These are phyloP conservation scores for Yarrowia sp. DNA, from an alignment of 805 yeast species.

Conservation along the genomic window DNA sequence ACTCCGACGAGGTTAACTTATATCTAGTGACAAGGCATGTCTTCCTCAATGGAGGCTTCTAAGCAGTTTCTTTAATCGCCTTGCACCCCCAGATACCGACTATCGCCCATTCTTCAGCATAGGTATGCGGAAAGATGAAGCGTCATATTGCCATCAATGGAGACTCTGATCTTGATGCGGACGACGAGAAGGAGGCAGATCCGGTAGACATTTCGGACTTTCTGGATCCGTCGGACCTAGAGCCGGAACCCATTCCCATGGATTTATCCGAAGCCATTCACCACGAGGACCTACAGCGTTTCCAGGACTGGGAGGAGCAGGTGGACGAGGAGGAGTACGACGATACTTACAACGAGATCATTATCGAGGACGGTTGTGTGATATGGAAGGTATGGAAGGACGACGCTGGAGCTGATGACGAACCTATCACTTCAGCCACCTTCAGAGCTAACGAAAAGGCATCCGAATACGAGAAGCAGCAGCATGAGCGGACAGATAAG, in stretches of 20 bases:
- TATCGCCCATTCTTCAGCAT: not conserved
- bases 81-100: not conserved
- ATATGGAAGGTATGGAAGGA: conserved; percentile 27
- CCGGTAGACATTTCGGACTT: conserved; percentile 22
- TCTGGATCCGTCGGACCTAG: conserved; percentile 23
- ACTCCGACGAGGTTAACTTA: conserved; percentile 23
- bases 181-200: conserved; percentile 21
- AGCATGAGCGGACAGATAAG: conserved; percentile 20
- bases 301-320: conserved; percentile 26
- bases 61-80: not conserved
- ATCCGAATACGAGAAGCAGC: conserved; percentile 20
- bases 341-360: conserved; percentile 27
- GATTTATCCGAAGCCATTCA: conserved; percentile 21
- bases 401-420: conserved; percentile 9
- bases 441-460: conserved; percentile 21
- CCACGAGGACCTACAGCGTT: conserved; percentile 15
- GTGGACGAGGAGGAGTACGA: conserved; percentile 31
- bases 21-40: not conserved
- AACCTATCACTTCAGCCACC: conserved; percentile 8
- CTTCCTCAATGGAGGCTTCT: not conserved
- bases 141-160: conserved; percentile 20
- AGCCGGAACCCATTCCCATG: conserved; percentile 29
- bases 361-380: conserved; percentile 5
- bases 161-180: conserved; percentile 33
- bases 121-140: conserved; percentile 15